phyloP scores from a whole-genome alignment of 768 basidiomycete genomes.

The Exsudoporus frostii region DNA sequence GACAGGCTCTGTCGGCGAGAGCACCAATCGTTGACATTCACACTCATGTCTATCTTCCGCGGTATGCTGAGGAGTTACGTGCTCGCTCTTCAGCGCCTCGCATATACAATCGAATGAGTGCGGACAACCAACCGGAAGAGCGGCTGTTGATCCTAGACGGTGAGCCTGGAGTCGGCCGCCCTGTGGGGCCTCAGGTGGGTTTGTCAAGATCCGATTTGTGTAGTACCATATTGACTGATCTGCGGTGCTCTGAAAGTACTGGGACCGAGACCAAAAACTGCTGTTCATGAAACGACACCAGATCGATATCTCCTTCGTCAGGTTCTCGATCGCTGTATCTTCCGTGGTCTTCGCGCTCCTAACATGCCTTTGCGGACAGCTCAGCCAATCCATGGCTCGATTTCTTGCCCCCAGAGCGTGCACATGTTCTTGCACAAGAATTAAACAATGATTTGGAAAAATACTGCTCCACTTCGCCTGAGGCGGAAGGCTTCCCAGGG shows the following conservation, averaged over 20 bases:
- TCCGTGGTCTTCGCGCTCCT: slow-evolving; percentile 9
- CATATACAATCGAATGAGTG: slow-evolving; percentile 48
- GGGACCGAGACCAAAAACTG: slow-evolving; percentile 75
- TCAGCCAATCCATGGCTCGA: slow-evolving; percentile 93
- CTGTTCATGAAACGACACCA: slow-evolving; percentile 82
- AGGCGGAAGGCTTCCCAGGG: slow-evolving; percentile 26
- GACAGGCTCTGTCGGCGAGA: slow-evolving; percentile 14
- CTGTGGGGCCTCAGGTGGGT: slow-evolving; percentile 71
- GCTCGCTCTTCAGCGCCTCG: slow-evolving; percentile 62
- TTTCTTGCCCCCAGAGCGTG: slow-evolving; percentile 69
- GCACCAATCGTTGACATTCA: slow-evolving; percentile 73
- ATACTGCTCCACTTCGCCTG: slow-evolving; percentile 70
- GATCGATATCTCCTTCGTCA: slow-evolving; percentile 77
- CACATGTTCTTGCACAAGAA: slow-evolving; percentile 60
- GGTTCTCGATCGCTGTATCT: slow-evolving; percentile 38
- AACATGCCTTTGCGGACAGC: slow-evolving; percentile 36
- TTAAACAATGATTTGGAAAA: slow-evolving; percentile 76
- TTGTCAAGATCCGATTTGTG: neutral
- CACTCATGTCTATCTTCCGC: slow-evolving; percentile 81
- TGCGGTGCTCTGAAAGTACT: slow-evolving; percentile 47
- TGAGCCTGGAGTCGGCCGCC: slow-evolving; percentile 76
- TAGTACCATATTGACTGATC: slow-evolving; percentile 10
- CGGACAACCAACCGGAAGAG: slow-evolving; percentile 55
- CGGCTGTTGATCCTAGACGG: slow-evolving; percentile 75
- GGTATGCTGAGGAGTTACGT: slow-evolving; percentile 70